phyloP scores from a whole-genome alignment of 192 early-diverging fungal genomes.

The Umbelopsis sp. region DNA sequence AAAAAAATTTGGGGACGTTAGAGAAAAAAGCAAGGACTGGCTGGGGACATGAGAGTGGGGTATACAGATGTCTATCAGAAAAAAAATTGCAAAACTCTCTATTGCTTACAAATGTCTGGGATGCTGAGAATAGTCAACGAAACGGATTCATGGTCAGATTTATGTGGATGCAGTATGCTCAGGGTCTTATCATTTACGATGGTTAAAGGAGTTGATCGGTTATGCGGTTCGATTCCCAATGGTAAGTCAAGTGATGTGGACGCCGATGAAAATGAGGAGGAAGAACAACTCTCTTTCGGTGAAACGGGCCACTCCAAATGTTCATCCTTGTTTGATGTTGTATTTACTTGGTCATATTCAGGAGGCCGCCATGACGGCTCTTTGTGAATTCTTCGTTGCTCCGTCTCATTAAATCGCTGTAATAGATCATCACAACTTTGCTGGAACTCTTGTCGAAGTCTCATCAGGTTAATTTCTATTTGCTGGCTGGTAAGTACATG shows the following conservation, averaged over 20 bases:
- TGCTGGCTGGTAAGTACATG: neutral
- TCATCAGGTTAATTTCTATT: constrained; percentile 16
- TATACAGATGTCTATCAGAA: neutral
- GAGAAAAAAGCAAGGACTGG: neutral
- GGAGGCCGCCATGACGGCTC: neutral
- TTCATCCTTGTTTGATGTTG: neutral
- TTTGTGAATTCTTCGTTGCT: neutral
- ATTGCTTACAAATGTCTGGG: constrained; percentile 18
- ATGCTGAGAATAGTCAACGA: constrained; percentile 12
- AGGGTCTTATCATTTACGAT: neutral
- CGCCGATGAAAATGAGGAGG: neutral
- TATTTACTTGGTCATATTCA: neutral
- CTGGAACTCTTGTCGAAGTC: constrained; percentile 10
- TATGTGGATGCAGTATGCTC: neutral
- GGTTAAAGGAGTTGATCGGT: neutral
- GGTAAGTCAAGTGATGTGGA: neutral
- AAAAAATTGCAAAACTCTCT: neutral
- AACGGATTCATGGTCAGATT: neutral
- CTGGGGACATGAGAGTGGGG: neutral
- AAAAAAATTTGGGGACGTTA: neutral
- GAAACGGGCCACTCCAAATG: neutral
- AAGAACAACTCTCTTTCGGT: constrained; percentile 11
- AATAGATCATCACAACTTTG: constrained; percentile 17
- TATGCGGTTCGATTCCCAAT: neutral
- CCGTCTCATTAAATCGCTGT: constrained; percentile 15